phyloP scores from a whole-genome alignment of 140 eudicot genomes.

The Erigeron philadelphicus region DNA sequence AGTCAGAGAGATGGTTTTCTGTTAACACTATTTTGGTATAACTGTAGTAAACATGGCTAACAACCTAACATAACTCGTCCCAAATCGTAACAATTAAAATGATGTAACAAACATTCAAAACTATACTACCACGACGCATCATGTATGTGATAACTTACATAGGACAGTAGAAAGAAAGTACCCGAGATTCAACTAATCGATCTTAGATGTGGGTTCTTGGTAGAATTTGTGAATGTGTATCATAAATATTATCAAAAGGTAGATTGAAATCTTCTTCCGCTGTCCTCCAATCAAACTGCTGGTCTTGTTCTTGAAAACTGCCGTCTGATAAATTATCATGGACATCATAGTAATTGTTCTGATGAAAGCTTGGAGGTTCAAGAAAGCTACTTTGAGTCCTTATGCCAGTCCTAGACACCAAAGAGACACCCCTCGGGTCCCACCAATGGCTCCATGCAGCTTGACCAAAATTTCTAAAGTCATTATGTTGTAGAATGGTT shows the following conservation, averaged over 20 bases:
- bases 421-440: constrained; percentile 31
- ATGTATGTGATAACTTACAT: background rate
- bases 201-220: constrained; percentile 4
- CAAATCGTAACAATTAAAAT: no score
- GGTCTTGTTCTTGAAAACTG: constrained; percentile 2
- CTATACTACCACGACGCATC: no score
- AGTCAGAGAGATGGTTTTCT: no score
- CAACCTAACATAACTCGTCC: no score
- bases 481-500: constrained; percentile 48
- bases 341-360: background rate
- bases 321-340: background rate
- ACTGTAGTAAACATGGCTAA: no score
- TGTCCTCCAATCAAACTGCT: constrained; percentile 8
- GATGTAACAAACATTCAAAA: no score
- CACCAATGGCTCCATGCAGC: constrained; percentile 58
- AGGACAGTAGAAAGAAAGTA: background rate
- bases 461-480: constrained; percentile 17
- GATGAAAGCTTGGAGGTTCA: constrained; percentile 19
- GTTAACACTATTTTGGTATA: no score
- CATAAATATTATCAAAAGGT: constrained; percentile 1
- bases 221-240: constrained; percentile 7
- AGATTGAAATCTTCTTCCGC: constrained; percentile 3
- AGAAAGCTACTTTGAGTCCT: constrained; percentile 12
- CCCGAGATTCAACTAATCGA: background rate
- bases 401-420: background rate